These are phyloP conservation scores for Colletotrichum brevisporum DNA, from an alignment of 2,329 filamentous ascomycete species.

Conservation along the genomic window DNA sequence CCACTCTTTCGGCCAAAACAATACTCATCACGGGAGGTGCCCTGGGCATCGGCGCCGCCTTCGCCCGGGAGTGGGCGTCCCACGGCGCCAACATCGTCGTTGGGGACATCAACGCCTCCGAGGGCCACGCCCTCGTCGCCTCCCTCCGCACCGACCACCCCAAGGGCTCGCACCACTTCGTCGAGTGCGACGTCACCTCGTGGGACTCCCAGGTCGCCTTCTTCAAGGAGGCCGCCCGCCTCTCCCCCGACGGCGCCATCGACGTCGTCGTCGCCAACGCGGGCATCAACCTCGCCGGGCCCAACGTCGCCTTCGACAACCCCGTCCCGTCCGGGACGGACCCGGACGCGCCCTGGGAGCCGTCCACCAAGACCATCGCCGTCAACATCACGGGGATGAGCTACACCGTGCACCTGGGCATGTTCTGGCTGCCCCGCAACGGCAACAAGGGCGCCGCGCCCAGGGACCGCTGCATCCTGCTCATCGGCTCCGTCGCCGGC, in stretches of 20 bases:
- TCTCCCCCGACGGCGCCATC: conserved; percentile 69
- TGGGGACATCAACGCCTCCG: conserved; percentile 71
- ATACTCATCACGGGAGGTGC: conserved; percentile 76
- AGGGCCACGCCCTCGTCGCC: conserved; percentile 68
- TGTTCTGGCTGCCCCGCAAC: conserved; percentile 70
- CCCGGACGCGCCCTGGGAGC: conserved; percentile 55
- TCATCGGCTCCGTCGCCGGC: conserved; percentile 75
- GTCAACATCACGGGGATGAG: conserved; percentile 75
- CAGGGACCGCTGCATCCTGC: conserved; percentile 71
- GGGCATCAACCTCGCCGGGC: conserved; percentile 63
- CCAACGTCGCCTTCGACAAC: conserved; percentile 59
- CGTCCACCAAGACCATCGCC: conserved; percentile 67
- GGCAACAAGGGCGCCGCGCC: conserved; percentile 24
- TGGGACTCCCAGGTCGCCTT: conserved; percentile 75
- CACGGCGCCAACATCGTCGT: conserved; percentile 73
- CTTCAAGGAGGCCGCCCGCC: conserved; percentile 70
- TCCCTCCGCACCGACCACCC: conserved; percentile 59
- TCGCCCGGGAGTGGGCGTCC: conserved; percentile 67
- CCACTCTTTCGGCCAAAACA: conserved; percentile 66
- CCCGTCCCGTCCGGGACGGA: conserved; percentile 60
- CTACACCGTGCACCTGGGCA: conserved; percentile 76
- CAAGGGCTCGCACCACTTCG: conserved; percentile 59
- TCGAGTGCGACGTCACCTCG: conserved; percentile 74
- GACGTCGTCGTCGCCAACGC: conserved; percentile 78
- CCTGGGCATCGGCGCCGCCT: conserved; percentile 70